A percentile compares a stretch with the other conserved stretches of the same genome.
Conservation (phyloP, 2,329 filamentous ascomycete species). For the Verticillium nonalfalfae region DNA sequence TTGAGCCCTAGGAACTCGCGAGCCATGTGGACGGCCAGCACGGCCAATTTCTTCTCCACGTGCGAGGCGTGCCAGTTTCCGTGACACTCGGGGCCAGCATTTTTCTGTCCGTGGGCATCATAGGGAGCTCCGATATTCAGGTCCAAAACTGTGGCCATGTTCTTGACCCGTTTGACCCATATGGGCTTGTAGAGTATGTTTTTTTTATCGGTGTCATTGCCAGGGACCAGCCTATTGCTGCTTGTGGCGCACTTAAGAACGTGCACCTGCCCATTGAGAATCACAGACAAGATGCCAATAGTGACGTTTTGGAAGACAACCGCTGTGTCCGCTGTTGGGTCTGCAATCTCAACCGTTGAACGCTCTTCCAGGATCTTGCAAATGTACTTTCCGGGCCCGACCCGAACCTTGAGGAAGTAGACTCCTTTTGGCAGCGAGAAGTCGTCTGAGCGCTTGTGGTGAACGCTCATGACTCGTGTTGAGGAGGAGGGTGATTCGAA, state of each 20-base stretch:
- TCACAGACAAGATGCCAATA: background rate
- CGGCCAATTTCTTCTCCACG: conserved; percentile 32
- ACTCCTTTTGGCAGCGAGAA: background rate
- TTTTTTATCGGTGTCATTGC: rapidly evolving
- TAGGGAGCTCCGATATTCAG: conserved; percentile 21
- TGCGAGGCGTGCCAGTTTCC: conserved; percentile 22
- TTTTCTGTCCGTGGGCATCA: conserved; percentile 12
- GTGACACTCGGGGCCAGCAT: background rate
- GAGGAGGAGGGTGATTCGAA: background rate
- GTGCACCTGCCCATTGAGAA: background rate
- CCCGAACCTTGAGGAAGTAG: background rate
- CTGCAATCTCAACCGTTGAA: background rate
- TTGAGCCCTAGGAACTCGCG: background rate
- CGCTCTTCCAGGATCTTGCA: background rate
- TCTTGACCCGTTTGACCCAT: conserved; percentile 23
- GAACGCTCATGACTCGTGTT: background rate
- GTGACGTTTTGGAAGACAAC: background rate
- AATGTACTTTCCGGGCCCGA: background rate
- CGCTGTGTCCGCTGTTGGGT: background rate
- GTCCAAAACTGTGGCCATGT: conserved; percentile 19
- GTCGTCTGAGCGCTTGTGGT: background rate
- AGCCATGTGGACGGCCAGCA: conserved; percentile 19
- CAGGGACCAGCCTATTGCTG: background rate
- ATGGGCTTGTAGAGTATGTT: conserved; percentile 18
- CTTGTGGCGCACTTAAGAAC: background rate